Base-by-base conservation (phyloP, 2,329 filamentous ascomycete genomes). In the Stemphylium vesicarium region DNA sequence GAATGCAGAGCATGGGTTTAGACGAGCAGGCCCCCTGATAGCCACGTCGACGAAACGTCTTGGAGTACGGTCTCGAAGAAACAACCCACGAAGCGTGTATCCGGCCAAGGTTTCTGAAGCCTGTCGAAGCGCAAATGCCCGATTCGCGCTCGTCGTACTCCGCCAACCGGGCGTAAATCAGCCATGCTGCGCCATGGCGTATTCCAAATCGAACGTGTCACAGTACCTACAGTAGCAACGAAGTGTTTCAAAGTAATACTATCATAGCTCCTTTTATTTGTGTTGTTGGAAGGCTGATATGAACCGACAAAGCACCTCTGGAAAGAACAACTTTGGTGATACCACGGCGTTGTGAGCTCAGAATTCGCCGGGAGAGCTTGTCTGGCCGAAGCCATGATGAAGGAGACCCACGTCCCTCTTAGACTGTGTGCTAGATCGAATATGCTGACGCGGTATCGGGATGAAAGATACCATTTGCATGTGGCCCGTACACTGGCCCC, bases 401-500 rank as follows among this genome's bases (percentile, higher is more conserved):
- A 45, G 22, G 31, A 49, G 39, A 48, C 46, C 42, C 50, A 49
- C 41, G 46, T 37, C 40, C 32, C 55, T 44, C 29, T 48, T 47
- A 46, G 44, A 38, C 44, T 53, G 48, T 56, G 32, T 44, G 35
- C 41, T 57, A 50, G 50, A 48, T 48, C 29, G 15, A 45, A 52
- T 20, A 59, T 64, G 67, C 68, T 72, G 63, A 70, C 59, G 56
- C 55, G 44, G 51, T 44, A 53, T 59, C 51, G 56, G 62, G 54
- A 53, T 44, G 59, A 66, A 60, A 48, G 46, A 42, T 40, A 43
- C 55, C 58, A 32, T 63, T 22, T 48, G 20, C 57, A 53, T 56
- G 20, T 22, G 4, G 20, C 44, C 56, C 42, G 13, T 33, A 35
- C 38, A 52, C 15, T 42, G 39, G 36, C 15, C 40, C 43, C 47